Base-by-base conservation (phyloP, 306 rosid genomes). In the Glycine latifolia region DNA sequence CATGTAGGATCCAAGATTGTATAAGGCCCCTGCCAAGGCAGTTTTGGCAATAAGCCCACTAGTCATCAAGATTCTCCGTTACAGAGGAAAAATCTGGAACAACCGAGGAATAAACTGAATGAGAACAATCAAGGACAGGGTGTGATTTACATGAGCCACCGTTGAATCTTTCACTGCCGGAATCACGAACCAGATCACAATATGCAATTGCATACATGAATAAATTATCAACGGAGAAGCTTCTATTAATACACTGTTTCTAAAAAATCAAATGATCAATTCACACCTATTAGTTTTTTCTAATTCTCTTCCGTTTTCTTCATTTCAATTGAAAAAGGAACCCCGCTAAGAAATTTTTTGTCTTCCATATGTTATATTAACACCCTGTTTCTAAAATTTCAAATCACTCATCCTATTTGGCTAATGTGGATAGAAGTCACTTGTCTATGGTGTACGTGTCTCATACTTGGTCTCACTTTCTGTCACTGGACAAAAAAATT, bases 21-120 rank as follows among this genome's bases (percentile, higher is more conserved):
- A 93, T 5, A 81, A 83, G 16, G 99, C 94, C 14, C 98, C 98
- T 10, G 91, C 93, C 86, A 94, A 82, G 58, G 97, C 94, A 46
- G 91, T 93, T 88, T 89, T 89, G 74, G 94, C 87, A 73, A 95
- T 89, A 3, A 91, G 90, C 14, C 99, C 99, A 0, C 97, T 89
- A 26, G 90, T 86, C 81, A 91, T 95, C 35, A 89, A 76, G 68
- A 95, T 95, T 80, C 85, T 87, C 1, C 88, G 79, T 82, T 86
- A 91, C 10, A 95, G 86, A 47, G 97, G 99, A 55, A 95, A 93
- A 49, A 95, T 83, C 67, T 90, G 90, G 56, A 93, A 86, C 76
- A 88, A 82, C 3, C 98, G 80, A 6, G 99, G 99, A 75, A 91
- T 68, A 49, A 86, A 95, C 74, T 95, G 99, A 73, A 91, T 48